Evolutionary conservation across 2,329 filamentous ascomycete species (phyloP).

Genomic region (Conoideocrella luteorostrata): DNA sequence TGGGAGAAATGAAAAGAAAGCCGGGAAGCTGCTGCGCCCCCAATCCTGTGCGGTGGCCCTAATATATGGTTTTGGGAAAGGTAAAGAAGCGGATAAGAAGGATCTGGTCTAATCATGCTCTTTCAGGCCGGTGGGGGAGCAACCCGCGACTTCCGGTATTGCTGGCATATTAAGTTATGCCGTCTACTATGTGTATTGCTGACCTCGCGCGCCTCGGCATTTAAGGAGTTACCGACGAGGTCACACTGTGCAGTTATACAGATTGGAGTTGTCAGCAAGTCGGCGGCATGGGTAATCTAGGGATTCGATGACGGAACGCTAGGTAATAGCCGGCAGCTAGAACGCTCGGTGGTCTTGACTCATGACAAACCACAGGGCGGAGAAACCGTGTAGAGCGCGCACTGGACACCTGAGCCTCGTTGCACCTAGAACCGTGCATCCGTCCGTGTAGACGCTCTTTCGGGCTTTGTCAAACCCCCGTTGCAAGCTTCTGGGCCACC

Average conservation of each 20-base stretch:
- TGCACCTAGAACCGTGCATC: no score
- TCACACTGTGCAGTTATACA: not conserved
- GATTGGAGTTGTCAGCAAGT: not conserved
- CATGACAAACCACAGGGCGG: not conserved
- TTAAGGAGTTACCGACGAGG: not conserved
- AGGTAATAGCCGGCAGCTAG: not conserved
- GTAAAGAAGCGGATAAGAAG: no score
- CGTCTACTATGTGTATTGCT: not conserved
- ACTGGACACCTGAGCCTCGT: no score
- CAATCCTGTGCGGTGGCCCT: not conserved
- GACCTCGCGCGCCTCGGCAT: not conserved
- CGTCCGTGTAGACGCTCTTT: not conserved
- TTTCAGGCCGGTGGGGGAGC: not conserved
- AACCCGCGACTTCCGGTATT: not conserved
- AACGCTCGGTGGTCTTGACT: not conserved
- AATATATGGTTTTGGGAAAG: not conserved
- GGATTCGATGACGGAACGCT: not conserved
- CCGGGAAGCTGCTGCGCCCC: not conserved
- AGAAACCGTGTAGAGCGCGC: no score
- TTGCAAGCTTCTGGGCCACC: not conserved
- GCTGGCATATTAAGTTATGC: not conserved
- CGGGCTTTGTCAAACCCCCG: not conserved
- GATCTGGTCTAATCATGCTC: not conserved
- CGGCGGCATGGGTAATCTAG: not conserved
- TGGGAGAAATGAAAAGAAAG: not conserved